phyloP scores from a whole-genome alignment of 176 grass and related monocot species.

The Musa beccarii region DNA sequence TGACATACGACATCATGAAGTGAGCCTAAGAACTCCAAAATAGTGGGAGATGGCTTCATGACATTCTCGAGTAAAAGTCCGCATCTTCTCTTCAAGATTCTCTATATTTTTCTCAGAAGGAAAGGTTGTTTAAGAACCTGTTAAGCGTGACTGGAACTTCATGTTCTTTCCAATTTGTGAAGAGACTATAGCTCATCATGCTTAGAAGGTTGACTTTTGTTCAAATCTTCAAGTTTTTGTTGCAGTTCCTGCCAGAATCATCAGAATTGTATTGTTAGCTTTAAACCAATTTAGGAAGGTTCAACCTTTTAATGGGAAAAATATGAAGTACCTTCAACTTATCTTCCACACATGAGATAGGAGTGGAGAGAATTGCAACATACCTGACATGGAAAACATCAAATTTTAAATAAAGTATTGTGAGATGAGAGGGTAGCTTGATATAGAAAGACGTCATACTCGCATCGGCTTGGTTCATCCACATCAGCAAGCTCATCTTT shows the following conservation, averaged over 20 bases:
- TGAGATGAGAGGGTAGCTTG: background rate
- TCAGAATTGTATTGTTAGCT: conserved; percentile 23
- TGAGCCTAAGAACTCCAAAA: too few relatives aligned
- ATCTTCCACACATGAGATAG: conserved; percentile 55
- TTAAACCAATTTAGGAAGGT: background rate
- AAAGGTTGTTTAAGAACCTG: background rate
- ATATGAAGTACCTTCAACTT: conserved; percentile 54
- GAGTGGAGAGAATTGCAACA: conserved; percentile 66
- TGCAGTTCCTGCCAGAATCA: conserved; percentile 64
- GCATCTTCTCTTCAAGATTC: too few relatives aligned
- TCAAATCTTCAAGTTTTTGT: conserved; percentile 46
- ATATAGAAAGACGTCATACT: conserved; percentile 44
- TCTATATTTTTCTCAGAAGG: too few relatives aligned
- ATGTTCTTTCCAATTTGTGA: background rate
- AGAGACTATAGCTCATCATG: conserved; percentile 66
- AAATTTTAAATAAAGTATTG: background rate
- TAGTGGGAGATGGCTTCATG: too few relatives aligned
- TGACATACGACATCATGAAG: too few relatives aligned
- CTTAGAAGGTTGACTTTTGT: conserved; percentile 21
- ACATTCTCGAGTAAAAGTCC: too few relatives aligned
- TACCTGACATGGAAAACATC: conserved; percentile 40
- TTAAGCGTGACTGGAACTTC: background rate
- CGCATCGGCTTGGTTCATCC: conserved; percentile 97
- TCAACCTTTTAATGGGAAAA: background rate
- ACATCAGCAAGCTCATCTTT: conserved; percentile 65